Base-by-base conservation (phyloP, 257 asterid genomes). In the Thymus mandschuricus region DNA sequence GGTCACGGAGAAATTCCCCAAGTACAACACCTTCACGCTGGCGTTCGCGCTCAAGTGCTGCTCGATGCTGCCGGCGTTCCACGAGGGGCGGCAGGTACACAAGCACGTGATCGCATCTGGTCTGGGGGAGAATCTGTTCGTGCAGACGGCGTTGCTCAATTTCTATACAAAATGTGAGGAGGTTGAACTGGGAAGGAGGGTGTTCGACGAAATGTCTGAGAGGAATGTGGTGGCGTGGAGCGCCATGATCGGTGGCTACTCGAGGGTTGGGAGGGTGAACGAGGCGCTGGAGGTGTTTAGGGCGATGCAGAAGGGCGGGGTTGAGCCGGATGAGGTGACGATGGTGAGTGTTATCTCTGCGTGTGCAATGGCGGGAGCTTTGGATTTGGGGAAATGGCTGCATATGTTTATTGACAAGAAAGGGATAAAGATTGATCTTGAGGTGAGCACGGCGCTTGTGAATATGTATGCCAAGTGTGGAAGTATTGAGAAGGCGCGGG, bases 401-500 rank as follows among this genome's bases (percentile, higher is more conserved):
- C 95, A 89, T 13, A 68, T 70, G 12, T 89, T 79, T 74, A 84
- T 89, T 8, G 81, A 81, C 21, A 84, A 75, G 79, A 86, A 79
- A 59, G 85, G 81, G 66, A 85, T 89, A 8, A 76, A 77, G 72
- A 84, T 80, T 69, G 96, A 87, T 69, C 88, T 89, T 62, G 89
- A 80, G 80, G 83, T 89, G 65, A 72, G 85, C 51, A 89, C 96
- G 0, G 89, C 95, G 44, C 92, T 89, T 46, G 87, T 89, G 33
- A 87, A 83, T 66, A 84, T 89, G 95, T 89, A 89, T 58, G 90
- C 92, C 11, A 89, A 89, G 83, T 89, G 95, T 73, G 96, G 96
- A 15, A 78, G 78, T 60, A 69, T 89, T 58, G 90, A 86, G 71
- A 87, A 80, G 81, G 96, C 96, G 1, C 71, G 63, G 4, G 90